Evolutionary conservation across 805 yeast species (phyloP).

Genomic region (Teunomyces panamensis): DNA sequence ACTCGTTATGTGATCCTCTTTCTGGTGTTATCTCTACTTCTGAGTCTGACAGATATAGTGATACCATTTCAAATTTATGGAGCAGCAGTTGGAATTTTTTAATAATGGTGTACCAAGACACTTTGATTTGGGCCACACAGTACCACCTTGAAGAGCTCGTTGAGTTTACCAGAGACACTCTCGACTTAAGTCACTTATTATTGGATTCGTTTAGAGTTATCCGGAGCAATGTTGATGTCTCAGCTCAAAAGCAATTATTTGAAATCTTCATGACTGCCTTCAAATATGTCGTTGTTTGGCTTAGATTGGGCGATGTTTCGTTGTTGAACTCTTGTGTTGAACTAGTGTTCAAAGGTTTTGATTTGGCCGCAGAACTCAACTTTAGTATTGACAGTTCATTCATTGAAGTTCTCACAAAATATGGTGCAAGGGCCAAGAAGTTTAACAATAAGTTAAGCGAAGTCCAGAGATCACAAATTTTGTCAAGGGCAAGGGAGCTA

Average conservation of each 20-base stretch:
- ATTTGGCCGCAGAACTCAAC: slow-evolving; percentile 55
- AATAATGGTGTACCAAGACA: slow-evolving; percentile 61
- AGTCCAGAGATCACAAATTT: slow-evolving; percentile 61
- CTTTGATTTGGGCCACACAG: slow-evolving; percentile 71
- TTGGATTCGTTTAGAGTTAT: slow-evolving; percentile 61
- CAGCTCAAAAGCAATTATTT: slow-evolving; percentile 31
- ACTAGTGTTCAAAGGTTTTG: slow-evolving; percentile 63
- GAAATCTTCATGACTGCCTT: slow-evolving; percentile 59
- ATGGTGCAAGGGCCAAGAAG: slow-evolving; percentile 63
- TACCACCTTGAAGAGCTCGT: slow-evolving; percentile 56
- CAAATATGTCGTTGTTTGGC: slow-evolving; percentile 70
- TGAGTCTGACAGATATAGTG: slow-evolving; percentile 5
- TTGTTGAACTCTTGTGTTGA: slow-evolving; percentile 70
- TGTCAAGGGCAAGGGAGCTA: slow-evolving; percentile 57
- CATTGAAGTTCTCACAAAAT: slow-evolving; percentile 55
- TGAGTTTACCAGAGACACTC: slow-evolving; percentile 82
- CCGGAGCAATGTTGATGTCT: slow-evolving; percentile 5
- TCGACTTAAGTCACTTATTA: slow-evolving; percentile 70
- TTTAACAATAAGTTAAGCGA: slow-evolving; percentile 68
- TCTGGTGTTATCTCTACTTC: slow-evolving; percentile 47
- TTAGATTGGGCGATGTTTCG: slow-evolving; percentile 76
- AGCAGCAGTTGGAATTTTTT: slow-evolving; percentile 67
- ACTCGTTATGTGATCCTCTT: slow-evolving; percentile 63
- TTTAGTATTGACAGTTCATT: slow-evolving; percentile 52
- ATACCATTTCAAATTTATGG: slow-evolving; percentile 56